Evolutionary conservation across 1,284 basidiomycete genomes (phyloP).

Genomic region (Fomitopsis schrenkii): DNA sequence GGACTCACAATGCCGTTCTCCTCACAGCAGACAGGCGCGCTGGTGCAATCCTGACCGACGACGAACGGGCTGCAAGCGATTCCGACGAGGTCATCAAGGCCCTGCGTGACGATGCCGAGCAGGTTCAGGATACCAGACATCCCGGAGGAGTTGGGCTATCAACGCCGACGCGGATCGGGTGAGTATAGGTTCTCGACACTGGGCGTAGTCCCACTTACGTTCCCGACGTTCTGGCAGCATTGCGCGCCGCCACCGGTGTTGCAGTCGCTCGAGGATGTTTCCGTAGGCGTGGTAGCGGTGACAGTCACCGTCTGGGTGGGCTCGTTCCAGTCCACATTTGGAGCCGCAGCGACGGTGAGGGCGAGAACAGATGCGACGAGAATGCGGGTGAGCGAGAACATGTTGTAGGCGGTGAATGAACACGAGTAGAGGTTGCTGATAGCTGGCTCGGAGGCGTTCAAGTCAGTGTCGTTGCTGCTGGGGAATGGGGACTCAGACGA

Average conservation of each 20-base stretch:
- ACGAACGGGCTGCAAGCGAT: constrained; percentile 19
- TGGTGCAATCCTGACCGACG: constrained; percentile 13
- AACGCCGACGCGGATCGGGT: no score
- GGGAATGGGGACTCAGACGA: no score
- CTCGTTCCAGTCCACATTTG: background rate
- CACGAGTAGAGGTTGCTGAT: no score
- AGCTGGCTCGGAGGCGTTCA: no score
- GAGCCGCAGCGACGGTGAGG: constrained; percentile 21
- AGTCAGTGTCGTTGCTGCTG: no score
- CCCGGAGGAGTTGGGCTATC: no score
- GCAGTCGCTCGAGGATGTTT: constrained; percentile 18
- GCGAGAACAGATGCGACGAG: constrained; percentile 18
- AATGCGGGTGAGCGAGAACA: constrained; percentile 14
- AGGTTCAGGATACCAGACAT: constrained; percentile 7
- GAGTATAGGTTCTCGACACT: no score
- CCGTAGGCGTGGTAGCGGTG: constrained; percentile 11
- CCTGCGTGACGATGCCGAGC: constrained; percentile 18
- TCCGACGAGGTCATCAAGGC: constrained; percentile 15
- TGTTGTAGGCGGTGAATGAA: background rate
- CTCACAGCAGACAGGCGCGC: constrained; percentile 19
- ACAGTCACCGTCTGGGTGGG: constrained; percentile 15
- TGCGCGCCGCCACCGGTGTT: constrained; percentile 21
- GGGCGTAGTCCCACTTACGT: background rate
- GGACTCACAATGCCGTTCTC: constrained; percentile 20
- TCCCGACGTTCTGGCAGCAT: constrained; percentile 22